Evolutionary conservation across 495 filamentous ascomycete species (phyloP).

Genomic region (Aspergillus conjunctus): DNA sequence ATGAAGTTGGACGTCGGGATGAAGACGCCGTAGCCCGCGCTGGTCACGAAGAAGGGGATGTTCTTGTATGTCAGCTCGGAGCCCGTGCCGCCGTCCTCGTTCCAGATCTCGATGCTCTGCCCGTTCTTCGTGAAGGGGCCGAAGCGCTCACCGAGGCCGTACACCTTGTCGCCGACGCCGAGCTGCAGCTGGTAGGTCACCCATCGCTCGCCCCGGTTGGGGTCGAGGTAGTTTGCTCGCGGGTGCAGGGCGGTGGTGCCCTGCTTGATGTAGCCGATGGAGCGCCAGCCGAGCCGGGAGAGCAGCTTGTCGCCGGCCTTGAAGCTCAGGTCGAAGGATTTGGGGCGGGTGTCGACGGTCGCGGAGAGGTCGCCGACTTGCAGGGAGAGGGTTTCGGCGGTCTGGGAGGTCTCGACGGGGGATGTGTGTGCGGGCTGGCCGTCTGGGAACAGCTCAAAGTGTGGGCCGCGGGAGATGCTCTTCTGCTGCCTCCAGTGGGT

Average conservation of each 20-base stretch:
- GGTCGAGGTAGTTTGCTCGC: conserved; percentile 17
- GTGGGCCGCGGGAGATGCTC: conserved; percentile 15
- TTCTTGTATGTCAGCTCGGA: conserved; percentile 20
- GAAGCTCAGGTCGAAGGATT: conserved; percentile 18
- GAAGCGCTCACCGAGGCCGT: conserved; percentile 19
- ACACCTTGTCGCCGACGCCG: conserved; percentile 18
- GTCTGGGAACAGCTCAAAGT: conserved; percentile 17
- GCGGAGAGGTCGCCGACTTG: conserved; percentile 5
- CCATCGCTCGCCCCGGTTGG: conserved; percentile 19
- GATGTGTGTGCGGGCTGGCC: background rate
- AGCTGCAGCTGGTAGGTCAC: conserved; percentile 20
- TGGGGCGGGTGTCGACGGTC: conserved; percentile 16
- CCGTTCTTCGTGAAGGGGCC: conserved; percentile 20
- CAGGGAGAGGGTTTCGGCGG: background rate
- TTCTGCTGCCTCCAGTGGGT: conserved; percentile 17
- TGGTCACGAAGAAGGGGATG: conserved; percentile 21
- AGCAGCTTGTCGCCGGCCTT: conserved; percentile 13
- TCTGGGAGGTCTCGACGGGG: conserved; percentile 12
- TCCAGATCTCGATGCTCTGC: conserved; percentile 20
- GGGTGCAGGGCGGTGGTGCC: conserved; percentile 16
- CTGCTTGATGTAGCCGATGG: conserved; percentile 19
- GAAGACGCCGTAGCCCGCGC: conserved; percentile 18
- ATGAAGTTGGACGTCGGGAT: conserved; percentile 17
- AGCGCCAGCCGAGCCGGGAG: conserved; percentile 16
- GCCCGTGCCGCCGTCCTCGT: conserved; percentile 20